Base-by-base conservation (phyloP, 306 rosid genomes). In the Sphenostylis stenocarpa region DNA sequence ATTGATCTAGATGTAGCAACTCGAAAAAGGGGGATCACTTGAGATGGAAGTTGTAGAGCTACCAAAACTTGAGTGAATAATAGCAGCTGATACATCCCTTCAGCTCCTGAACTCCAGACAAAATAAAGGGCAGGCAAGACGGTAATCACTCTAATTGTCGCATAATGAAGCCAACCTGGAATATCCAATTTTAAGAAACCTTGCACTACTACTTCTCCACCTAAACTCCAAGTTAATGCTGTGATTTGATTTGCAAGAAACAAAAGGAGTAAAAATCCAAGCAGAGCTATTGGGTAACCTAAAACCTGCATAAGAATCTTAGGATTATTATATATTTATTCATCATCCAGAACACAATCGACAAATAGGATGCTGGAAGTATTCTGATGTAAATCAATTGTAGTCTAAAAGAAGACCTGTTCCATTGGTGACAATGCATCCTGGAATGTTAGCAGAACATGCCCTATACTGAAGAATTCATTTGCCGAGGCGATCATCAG, bases 121-220 rank as follows among this genome's bases (percentile, higher is more conserved):
- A 93, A 95, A 63, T 88, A 92, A 48, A 95, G 86, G 44, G 98
- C 97, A 11, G 98, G 97, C 87, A 89, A 79, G 76, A 90, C 82
- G 17, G 97, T 90, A 84, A 92, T 72, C 75, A 92, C 88, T 85
- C 98, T 89, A 76, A 95, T 85, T 70, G 97, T 95, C 17, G 84
- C 90, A 80, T 91, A 95, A 77, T 95, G 97, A 79, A 95, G 94
- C 98, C 98, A 95, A 70, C 93, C 96, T 10, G 98, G 98, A 79
- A 92, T 90, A 55, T 95, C 93, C 62, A 95, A 73, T 82, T 88
- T 92, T 79, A 95, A 87, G 80, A 92, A 90, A 75, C 88, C 86
- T 29, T 74, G 89, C 75, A 90, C 65, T 31, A 90, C 88, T 31
- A 72, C 96, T 85, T 87, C 90, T 74, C 98, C 97, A 29, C 96